These are phyloP conservation scores for Vitis rupestris DNA, from an alignment of 164 flowering plant species.

Conservation along the genomic window DNA sequence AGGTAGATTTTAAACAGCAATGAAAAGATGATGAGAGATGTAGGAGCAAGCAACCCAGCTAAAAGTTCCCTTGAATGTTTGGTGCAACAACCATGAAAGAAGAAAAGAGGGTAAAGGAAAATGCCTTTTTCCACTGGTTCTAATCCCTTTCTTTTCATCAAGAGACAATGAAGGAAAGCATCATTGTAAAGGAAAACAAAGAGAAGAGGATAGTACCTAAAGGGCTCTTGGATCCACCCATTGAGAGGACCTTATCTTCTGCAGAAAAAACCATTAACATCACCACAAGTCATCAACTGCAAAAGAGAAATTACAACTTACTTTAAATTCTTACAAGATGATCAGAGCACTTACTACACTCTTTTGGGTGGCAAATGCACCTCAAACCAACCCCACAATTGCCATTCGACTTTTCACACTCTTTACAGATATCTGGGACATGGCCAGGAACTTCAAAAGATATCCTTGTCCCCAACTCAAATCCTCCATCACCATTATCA, in stretches of 20 bases:
- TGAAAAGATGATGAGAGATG: no score
- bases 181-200: conserved; percentile 19
- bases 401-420: conserved; percentile 58
- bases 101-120: not conserved
- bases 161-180: not conserved
- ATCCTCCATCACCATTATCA: conserved; percentile 12
- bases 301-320: not conserved
- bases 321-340: not conserved
- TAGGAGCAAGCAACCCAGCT: not conserved
- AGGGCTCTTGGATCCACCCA: conserved; percentile 18
- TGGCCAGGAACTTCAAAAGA: conserved; percentile 60
- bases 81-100: not conserved
- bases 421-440: conserved; percentile 48
- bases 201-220: conserved; percentile 15
- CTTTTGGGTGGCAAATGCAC: conserved; percentile 55
- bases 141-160: not conserved
- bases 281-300: not conserved
- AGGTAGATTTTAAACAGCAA: no score
- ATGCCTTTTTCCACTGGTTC: not conserved
- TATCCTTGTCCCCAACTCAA: conserved; percentile 46
- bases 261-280: conserved; percentile 23
- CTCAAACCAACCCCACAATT: conserved; percentile 59
- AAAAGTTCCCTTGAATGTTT: not conserved
- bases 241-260: conserved; percentile 47
- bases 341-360: conserved; percentile 47